Conservation (phyloP, 345 rosid species). For the Populus pruinosa region DNA sequence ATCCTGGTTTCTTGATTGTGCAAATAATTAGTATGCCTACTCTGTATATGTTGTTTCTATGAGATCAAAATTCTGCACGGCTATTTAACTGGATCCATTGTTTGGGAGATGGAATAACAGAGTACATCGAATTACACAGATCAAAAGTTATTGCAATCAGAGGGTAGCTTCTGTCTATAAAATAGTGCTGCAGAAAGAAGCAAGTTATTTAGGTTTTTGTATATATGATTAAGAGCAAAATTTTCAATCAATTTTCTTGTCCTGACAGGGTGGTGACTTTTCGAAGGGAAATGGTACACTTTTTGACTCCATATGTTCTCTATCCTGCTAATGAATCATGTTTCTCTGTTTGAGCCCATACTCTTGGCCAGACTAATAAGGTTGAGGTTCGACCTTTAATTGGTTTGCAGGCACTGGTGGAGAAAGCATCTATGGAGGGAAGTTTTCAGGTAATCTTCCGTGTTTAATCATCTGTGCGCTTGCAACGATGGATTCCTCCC, state of each 20-base stretch:
- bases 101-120: neutral
- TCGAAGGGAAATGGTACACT: constrained; percentile 77
- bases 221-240: neutral
- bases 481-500: constrained; percentile 4
- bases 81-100: neutral
- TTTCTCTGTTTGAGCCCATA: constrained; percentile 39
- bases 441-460: constrained; percentile 67
- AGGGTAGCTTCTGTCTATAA: neutral
- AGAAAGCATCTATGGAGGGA: constrained; percentile 95
- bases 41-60: neutral
- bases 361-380: constrained; percentile 50
- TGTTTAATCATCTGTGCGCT: neutral
- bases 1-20: neutral
- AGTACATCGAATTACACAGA: neutral
- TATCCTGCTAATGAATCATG: constrained; percentile 24
- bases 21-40: neutral
- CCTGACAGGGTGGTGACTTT: constrained; percentile 84
- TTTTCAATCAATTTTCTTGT: constrained; percentile 10
- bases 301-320: constrained; percentile 19
- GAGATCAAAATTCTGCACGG: neutral
- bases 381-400: constrained; percentile 49
- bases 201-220: constrained; percentile 1
- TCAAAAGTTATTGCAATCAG: neutral
- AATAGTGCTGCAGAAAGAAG: neutral
- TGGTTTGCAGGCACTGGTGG: constrained; percentile 99